phyloP scores from a whole-genome alignment of 202 grass and related monocot species.

The Dendrocalamus latiflorus region DNA sequence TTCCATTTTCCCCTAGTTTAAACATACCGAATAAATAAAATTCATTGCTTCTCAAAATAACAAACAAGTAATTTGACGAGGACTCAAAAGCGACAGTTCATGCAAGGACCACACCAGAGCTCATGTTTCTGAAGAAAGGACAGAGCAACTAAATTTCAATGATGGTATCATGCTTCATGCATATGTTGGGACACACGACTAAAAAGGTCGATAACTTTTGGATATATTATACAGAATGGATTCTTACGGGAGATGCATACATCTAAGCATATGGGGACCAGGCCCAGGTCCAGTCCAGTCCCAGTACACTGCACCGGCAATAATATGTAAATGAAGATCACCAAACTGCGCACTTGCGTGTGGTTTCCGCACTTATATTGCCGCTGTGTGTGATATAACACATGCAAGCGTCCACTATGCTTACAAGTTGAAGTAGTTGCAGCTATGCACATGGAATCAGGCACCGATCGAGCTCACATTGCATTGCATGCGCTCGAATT shows the following conservation, averaged over 20 bases:
- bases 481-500: not conserved
- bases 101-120: not conserved
- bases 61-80: too few relatives aligned
- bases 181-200: not conserved
- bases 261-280: not conserved
- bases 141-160: not conserved
- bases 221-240: not conserved
- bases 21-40: not conserved
- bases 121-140: not conserved
- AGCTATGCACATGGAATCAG: not conserved
- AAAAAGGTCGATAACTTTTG: not conserved
- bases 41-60: too few relatives aligned
- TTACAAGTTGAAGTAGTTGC: not conserved
- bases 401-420: not conserved
- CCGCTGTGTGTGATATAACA: not conserved
- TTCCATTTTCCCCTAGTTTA: not conserved
- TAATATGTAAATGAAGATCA: too few relatives aligned
- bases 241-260: not conserved
- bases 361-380: not conserved
- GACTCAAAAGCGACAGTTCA: too few relatives aligned
- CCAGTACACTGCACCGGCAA: not conserved
- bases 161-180: too few relatives aligned
- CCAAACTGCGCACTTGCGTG: not conserved
- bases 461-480: not conserved
- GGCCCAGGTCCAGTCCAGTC: not conserved